Base-by-base conservation (phyloP, 2,329 filamentous ascomycete species). In the Pyricularia sp. region DNA sequence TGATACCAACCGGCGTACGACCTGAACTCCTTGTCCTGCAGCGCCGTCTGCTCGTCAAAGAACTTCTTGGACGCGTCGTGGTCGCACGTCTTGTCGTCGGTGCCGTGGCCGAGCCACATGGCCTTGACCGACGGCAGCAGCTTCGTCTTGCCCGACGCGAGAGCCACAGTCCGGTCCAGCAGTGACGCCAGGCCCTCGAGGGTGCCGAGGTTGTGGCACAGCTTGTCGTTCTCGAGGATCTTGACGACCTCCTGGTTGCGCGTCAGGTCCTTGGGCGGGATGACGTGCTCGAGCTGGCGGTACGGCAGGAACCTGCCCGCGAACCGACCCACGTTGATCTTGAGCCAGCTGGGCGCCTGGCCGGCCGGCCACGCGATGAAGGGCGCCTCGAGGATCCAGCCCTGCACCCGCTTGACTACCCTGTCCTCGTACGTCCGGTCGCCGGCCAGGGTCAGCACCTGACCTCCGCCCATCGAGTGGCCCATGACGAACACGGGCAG, bases 391-490 rank as follows among this genome's bases (percentile, higher is more conserved):
- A 91, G 82, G 50, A 97, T 76, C 82, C 90, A 92, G 26, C 93
- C 93, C 64, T 88, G 84, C 65, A 97, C 85, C 69, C 84, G 81
- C 50, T 80, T 77, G 61, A 87, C 83, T 14, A 92, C 61, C 64
- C 58, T 77, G 20, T 86, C 84, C 63, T 80, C 79, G 76, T 59
- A 33, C 69, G 77, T 70, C 0, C 82, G 77, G 68, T 84, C 81
- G 69, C 81, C 83, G 28, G 84, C 84, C 26, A 90, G 77, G 63
- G 86, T 88, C 10, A 97, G 81, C 6, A 89, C 86, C 78, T 96
- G 86, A 28, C 88, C 92, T 70, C 94, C 94, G 72, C 94, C 94
- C 92, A 97, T 97, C 26, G 90, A 93, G 79, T 97, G 93, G 68
- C 94, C 94, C 82, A 95, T 88, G 25, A 97, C 84, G 79, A 97